Base-by-base conservation (phyloP, 2,329 filamentous ascomycete genomes). In the Diaporthe eres region DNA sequence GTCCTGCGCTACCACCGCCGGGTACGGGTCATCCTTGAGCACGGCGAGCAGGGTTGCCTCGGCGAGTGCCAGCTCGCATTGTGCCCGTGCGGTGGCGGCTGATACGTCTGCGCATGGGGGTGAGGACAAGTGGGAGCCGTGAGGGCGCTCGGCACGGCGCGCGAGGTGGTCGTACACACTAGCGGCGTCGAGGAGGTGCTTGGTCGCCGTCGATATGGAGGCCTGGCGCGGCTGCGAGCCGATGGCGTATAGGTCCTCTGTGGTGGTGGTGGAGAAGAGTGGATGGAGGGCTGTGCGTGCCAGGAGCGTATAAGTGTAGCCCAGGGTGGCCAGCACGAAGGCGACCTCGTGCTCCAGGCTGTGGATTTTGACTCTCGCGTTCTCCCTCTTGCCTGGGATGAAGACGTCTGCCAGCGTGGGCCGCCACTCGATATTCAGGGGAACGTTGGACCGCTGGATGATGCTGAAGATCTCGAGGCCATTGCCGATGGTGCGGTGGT, bases 1-100 rank as follows among this genome's bases (percentile, higher is more conserved):
- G 74, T 93, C 91, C 80, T 98, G 94, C 0, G 95, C 92, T 3
- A 98, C 93, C 9, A 93, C 90, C 2, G 94, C 92, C 1, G 96
- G 94, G 81, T 98, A 98, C 0, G 96, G 95, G 81, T 99, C 97
- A 82, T 98, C 96, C 80, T 98, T 98, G 68, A 98, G 84, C 0
- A 98, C 95, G 0, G 95, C 95, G 1, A 98, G 90, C 1, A 98
- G 89, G 0, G 96, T 98, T 0, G 96, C 96, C 84, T 98, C 96
- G 2, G 96, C 95, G 44, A 97, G 88, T 0, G 95, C 92, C 4
- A 98, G 88, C 15, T 89, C 90, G 4, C 90, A 86, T 74, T 94
- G 88, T 0, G 88, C 90, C 71, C 88, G 87, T 22, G 89, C 85
- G 10, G 87, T 88, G 2, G 88, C 81, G 9, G 90, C 87, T 2